Base-by-base conservation (phyloP, 2,329 filamentous ascomycete species). In the Thelonectria olida region DNA sequence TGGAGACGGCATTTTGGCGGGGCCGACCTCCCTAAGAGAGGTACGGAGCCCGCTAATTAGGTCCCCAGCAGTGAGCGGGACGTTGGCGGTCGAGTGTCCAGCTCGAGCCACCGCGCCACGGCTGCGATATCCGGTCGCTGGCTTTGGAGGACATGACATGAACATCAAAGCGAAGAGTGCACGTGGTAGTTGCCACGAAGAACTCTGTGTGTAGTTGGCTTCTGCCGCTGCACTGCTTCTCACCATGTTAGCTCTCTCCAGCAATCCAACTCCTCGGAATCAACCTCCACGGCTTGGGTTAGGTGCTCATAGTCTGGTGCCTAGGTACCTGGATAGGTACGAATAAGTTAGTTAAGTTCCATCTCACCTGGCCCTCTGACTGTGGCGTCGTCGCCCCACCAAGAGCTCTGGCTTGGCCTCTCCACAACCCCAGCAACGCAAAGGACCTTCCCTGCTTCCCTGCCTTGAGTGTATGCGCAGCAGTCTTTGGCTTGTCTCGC, bases 341-440 rank as follows among this genome's bases (percentile, higher is more conserved):
- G n/a, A n/a, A n/a, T n/a, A n/a, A n/a, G n/a, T n/a, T n/a, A n/a
- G n/a, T n/a, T n/a, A n/a, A n/a, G n/a, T n/a, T n/a, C n/a, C n/a
- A n/a, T n/a, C n/a, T n/a, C n/a, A n/a, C n/a, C 34, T 34, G 52
- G 25, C 34, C 15, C 19, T 41, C 19, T 42, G 39, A 19, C 17
- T 62, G 59, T 62, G 54, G 59, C 54, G 60, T 47, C 44, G 54
- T 50, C 20, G 59, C 49, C 22, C 59, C 59, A 41, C 58, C 38
- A 61, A 57, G 53, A 52, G 25, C 42, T 49, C 36, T 31, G 47
- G 53, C 58, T 22, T 48, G 42, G 58, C 41, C 36, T 25, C 57
- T 58, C 59, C 54, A 50, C 59, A 62, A 50, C 59, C 59, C 58
- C 58, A 53, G 54, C 54, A 45, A 58, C 48, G 41, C 28, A 34